Evolutionary conservation across 1,284 basidiomycete species (phyloP).

Genomic region (Irpex sp.): DNA sequence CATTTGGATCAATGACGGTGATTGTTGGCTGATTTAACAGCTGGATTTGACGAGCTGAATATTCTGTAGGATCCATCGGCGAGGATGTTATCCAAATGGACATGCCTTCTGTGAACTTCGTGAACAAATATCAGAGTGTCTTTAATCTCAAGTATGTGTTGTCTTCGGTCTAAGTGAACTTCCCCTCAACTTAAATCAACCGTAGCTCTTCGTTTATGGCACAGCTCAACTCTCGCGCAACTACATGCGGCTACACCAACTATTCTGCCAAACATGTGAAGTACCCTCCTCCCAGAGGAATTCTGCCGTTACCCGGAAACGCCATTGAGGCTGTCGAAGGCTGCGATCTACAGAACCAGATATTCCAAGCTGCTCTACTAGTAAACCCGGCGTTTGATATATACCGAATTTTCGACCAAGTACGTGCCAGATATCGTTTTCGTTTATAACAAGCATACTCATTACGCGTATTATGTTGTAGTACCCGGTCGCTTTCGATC

Average conservation of each 20-base stretch:
- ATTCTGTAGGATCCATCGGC: constrained; percentile 44
- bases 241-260: constrained; percentile 56
- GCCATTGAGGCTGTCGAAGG: constrained; percentile 39
- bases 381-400: constrained; percentile 76
- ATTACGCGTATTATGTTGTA: constrained; percentile 19
- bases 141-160: constrained; percentile 63
- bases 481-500: constrained; percentile 66
- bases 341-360: constrained; percentile 66
- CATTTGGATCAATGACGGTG: constrained; percentile 72
- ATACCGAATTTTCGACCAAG: constrained; percentile 72
- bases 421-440: constrained; percentile 18
- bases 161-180: constrained; percentile 1
- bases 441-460: not conserved
- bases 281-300: constrained; percentile 64
- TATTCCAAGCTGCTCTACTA: constrained; percentile 54
- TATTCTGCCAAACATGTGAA: constrained; percentile 62
- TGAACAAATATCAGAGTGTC: constrained; percentile 64
- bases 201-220: constrained; percentile 58
- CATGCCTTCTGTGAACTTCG: constrained; percentile 68
- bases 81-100: constrained; percentile 61
- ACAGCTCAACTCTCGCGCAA: constrained; percentile 50
- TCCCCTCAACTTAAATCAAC: not conserved
- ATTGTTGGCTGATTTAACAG: constrained; percentile 19
- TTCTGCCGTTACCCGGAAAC: constrained; percentile 56
- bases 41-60: not conserved